phyloP scores from a whole-genome alignment of 2,329 filamentous ascomycete species.

The Falciphora oryzae region DNA sequence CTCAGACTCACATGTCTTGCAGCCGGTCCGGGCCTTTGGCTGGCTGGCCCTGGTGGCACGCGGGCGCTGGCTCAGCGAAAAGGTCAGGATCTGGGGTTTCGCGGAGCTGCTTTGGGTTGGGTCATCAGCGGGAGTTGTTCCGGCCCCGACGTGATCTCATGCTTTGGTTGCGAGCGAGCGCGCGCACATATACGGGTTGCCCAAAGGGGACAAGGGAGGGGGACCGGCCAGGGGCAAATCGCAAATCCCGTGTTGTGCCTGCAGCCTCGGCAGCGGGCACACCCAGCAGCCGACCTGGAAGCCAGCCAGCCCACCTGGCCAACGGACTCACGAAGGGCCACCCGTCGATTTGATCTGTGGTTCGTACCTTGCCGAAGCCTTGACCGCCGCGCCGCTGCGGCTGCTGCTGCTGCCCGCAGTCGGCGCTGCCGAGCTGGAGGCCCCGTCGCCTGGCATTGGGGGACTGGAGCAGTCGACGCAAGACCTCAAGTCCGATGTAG shows the following conservation, averaged over 20 bases:
- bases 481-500: background rate
- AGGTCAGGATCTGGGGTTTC: constrained; percentile 22
- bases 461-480: background rate
- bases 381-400: background rate
- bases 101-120: background rate
- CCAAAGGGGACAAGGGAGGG: background rate
- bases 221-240: background rate
- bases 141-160: background rate
- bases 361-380: background rate
- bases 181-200: background rate
- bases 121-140: background rate
- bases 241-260: background rate
- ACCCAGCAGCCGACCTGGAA: background rate
- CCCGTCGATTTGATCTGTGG: background rate
- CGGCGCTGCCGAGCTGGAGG: background rate
- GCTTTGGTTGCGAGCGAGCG: background rate
- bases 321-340: background rate
- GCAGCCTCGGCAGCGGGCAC: background rate
- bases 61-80: constrained; percentile 24
- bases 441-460: background rate
- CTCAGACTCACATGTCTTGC: constrained; percentile 22
- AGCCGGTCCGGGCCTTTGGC: constrained; percentile 20
- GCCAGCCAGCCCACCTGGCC: too few species aligned
- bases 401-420: too few species aligned
- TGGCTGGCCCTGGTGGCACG: constrained; percentile 25